These are phyloP conservation scores for Ramularia collo-cygni DNA, from an alignment of 2,329 filamentous ascomycete species.

Conservation along the genomic window DNA sequence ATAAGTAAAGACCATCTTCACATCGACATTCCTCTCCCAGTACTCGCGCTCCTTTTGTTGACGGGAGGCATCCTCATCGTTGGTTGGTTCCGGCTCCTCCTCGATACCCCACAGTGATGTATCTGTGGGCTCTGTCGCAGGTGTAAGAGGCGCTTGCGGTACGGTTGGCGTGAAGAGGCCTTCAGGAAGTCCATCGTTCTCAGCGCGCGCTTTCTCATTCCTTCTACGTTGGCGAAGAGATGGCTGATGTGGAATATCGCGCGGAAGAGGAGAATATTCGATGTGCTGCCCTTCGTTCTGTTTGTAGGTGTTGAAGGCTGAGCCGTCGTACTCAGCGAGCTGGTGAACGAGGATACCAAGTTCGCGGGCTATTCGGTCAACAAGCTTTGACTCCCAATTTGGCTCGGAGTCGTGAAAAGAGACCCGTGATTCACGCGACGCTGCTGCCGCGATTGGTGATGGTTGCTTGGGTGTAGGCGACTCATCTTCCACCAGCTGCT, in stretches of 20 bases:
- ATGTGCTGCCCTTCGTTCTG: slow-evolving; percentile 50
- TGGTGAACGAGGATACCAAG: slow-evolving; percentile 77
- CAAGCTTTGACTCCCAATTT: slow-evolving; percentile 67
- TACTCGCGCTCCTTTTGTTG: slow-evolving; percentile 57
- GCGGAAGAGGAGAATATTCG: slow-evolving; percentile 70
- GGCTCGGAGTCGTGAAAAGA: slow-evolving; percentile 31
- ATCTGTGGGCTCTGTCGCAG: slow-evolving; percentile 31
- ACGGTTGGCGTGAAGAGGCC: slow-evolving; percentile 27
- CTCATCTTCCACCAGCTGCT: slow-evolving; percentile 52
- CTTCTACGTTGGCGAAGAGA: slow-evolving; percentile 23
- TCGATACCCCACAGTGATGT: slow-evolving; percentile 61
- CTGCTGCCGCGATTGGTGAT: slow-evolving; percentile 26
- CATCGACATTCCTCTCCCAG: slow-evolving; percentile 88
- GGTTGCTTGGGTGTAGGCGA: slow-evolving; percentile 28
- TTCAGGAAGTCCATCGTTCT: slow-evolving; percentile 17
- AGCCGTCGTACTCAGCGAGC: slow-evolving; percentile 73
- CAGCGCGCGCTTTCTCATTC: slow-evolving; percentile 10
- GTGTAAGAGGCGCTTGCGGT: slow-evolving; percentile 23
- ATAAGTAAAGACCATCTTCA: slow-evolving; percentile 87
- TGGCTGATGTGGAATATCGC: slow-evolving; percentile 15
- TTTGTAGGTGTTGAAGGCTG: slow-evolving; percentile 71
- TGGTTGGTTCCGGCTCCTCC: slow-evolving; percentile 45
- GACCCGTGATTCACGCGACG: slow-evolving; percentile 27
- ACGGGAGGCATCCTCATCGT: slow-evolving; percentile 19
- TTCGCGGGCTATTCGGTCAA: slow-evolving; percentile 81